Evolutionary conservation across 2,329 filamentous ascomycete species (phyloP).

Genomic region (Diplodia sapinea): DNA sequence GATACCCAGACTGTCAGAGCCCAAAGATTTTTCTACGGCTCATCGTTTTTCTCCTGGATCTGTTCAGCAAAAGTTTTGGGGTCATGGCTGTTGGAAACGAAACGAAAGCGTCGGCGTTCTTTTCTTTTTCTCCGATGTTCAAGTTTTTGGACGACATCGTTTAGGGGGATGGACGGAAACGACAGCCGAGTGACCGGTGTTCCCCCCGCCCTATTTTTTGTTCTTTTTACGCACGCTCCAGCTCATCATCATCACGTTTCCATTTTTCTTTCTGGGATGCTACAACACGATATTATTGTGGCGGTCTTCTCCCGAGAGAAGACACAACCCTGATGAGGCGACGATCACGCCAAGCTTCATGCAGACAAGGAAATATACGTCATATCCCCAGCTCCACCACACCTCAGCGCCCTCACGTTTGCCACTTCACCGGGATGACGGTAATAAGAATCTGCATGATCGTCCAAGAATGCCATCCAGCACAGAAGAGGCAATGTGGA

Average conservation of each 20-base stretch:
- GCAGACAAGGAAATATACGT: background rate
- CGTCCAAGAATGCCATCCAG: background rate
- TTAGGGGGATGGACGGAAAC: background rate
- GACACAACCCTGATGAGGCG: background rate
- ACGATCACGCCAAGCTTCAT: background rate
- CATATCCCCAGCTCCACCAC: background rate
- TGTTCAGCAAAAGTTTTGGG: background rate
- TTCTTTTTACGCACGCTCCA: background rate
- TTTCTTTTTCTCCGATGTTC: background rate
- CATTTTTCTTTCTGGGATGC: background rate
- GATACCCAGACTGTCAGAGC: constrained; percentile 22
- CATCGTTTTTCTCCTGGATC: background rate
- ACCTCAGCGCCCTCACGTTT: background rate
- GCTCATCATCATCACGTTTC: background rate
- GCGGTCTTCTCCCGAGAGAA: background rate
- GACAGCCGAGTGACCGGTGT: background rate
- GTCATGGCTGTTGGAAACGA: background rate
- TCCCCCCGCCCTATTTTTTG: background rate
- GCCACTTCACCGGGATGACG: background rate
- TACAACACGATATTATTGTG: background rate
- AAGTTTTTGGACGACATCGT: background rate
- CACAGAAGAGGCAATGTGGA: background rate
- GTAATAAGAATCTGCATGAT: background rate
- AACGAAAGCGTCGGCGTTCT: constrained; percentile 1
- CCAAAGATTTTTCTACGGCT: background rate